A percentile compares a stretch with the other conserved stretches of the same genome.
phyloP scores from a whole-genome alignment of 2,329 filamentous ascomycete genomes.

The Aspergillus ibericus region DNA sequence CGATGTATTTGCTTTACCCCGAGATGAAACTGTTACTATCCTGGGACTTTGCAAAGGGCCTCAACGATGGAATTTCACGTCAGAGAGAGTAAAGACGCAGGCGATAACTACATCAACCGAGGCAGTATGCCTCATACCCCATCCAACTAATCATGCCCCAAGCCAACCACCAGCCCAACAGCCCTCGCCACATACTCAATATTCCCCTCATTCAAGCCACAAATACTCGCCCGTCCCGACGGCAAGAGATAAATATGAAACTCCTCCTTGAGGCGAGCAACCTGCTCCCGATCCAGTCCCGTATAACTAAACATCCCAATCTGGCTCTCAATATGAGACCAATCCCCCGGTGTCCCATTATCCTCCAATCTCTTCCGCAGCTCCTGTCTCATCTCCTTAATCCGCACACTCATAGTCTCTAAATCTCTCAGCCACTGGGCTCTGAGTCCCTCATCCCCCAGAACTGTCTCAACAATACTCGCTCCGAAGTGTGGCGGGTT shows the following conservation, averaged over 20 bases:
- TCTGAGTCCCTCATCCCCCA: slow-evolving; percentile 22
- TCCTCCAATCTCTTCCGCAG: slow-evolving; percentile 27
- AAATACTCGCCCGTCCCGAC: slow-evolving; percentile 35
- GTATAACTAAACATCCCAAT: slow-evolving; percentile 47
- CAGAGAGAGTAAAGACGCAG: too few species aligned
- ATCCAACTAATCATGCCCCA: not conserved
- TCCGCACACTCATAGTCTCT: slow-evolving; percentile 39
- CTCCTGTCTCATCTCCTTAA: slow-evolving; percentile 14
- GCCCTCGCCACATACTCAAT: slow-evolving; percentile 21
- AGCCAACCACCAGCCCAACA: slow-evolving; percentile 15
- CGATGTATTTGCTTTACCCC: too few species aligned
- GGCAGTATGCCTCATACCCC: not conserved
- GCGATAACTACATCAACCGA: too few species aligned
- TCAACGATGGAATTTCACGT: too few species aligned
- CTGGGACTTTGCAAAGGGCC: too few species aligned
- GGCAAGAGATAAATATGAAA: slow-evolving; percentile 40
- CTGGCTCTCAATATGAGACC: slow-evolving; percentile 35
- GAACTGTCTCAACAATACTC: slow-evolving; percentile 29
- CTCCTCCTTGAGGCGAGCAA: slow-evolving; percentile 29
- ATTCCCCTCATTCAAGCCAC: slow-evolving; percentile 31
- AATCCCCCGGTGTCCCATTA: slow-evolving; percentile 27
- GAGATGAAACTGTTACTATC: too few species aligned
- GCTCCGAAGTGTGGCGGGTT: slow-evolving; percentile 32
- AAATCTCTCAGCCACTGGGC: slow-evolving; percentile 36
- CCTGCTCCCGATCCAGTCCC: slow-evolving; percentile 33